Percentiles rank a stretch among this genome's conserved stretches.
These are phyloP conservation scores for Diaporthe sp. DNA, from an alignment of 2,329 filamentous ascomycete species.

Conservation along the genomic window DNA sequence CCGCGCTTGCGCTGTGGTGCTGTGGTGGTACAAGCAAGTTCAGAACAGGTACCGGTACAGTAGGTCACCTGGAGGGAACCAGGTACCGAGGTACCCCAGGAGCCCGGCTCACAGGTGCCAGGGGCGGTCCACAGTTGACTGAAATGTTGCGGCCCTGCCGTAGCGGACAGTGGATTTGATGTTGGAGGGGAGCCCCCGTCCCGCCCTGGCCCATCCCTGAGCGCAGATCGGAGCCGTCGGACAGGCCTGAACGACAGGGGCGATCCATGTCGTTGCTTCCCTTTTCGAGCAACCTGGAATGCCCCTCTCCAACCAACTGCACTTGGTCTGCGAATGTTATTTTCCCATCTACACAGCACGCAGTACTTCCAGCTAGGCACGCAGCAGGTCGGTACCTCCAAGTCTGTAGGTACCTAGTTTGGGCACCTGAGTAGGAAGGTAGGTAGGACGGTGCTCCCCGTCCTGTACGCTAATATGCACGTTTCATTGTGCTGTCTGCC, in stretches of 20 bases:
- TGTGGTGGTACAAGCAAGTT: conserved; percentile 4
- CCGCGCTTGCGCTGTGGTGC: neutral
- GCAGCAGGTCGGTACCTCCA: neutral
- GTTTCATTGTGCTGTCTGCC: neutral
- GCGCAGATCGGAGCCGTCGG: conserved; percentile 30
- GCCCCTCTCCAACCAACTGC: conserved; percentile 17
- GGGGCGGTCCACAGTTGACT: neutral
- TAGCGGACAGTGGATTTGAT: conserved; percentile 5
- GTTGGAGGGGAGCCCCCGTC: conserved; percentile 9
- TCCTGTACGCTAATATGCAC: neutral
- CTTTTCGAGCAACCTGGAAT: conserved; percentile 4
- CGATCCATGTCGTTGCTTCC: conserved; percentile 5
- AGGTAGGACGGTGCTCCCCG: neutral
- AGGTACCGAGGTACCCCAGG: neutral
- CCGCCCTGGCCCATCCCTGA: conserved; percentile 30
- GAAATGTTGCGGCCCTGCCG: conserved; percentile 17
- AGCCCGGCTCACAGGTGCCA: neutral
- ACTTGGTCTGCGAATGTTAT: neutral
- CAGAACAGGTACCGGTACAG: neutral
- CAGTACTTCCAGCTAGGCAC: neutral
- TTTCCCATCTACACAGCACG: neutral
- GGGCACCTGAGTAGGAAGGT: too few species aligned
- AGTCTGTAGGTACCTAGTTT: too few species aligned
- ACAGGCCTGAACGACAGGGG: neutral
- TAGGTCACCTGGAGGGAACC: neutral